Evolutionary conservation across 1,284 basidiomycete genomes (phyloP), one percentile per base, ranked within the genome.

Genomic region (Heterobasidion irregulare): DNA sequence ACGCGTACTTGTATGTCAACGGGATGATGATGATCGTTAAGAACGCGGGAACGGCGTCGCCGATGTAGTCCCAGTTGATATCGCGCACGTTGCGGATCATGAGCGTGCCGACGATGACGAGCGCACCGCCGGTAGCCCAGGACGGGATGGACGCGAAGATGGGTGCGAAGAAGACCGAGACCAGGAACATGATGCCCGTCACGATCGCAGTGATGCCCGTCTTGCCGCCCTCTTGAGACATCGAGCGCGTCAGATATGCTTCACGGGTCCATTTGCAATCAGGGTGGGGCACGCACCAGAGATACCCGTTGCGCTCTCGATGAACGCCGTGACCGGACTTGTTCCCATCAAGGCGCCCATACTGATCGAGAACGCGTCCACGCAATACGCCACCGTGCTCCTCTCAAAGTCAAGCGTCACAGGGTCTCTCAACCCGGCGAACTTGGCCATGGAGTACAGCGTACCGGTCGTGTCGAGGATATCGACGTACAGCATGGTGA

Each of bases 401-500:
- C 85, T 83, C 71, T 95, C 92, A 65, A 95, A 95, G 70, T 95
- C 92, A 58, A 91, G 75, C 15, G 92, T 93, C 13, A 88, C 79
- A 1, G 86, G 87, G 67, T 94, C 86, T 56, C 90, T 88, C 10
- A 95, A 79, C 19, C 89, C 89, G n/a, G 92, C 91, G 61, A 94
- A 93, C 65, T 89, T 91, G 52, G 92, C 89, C 92, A 95, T 94
- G 47, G 92, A 86, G 70, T 93, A 93, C 10, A 94, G 72, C 2
- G 92, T 94, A 65, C 91, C 89, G 50, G 77, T 82, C 32, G 74
- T 77, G 58, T 80, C 84, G 65, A 92, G 77, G 60, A 92, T 87
- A 70, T 94, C 92, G 65, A 94, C 91, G 68, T 94, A 95, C 54
- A 94, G 82, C 81, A 94, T 90, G 8, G 87, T 89, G 64, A 92